phyloP scores from a whole-genome alignment of 2,329 filamentous ascomycete species.

The Acrocalymma vagum region DNA sequence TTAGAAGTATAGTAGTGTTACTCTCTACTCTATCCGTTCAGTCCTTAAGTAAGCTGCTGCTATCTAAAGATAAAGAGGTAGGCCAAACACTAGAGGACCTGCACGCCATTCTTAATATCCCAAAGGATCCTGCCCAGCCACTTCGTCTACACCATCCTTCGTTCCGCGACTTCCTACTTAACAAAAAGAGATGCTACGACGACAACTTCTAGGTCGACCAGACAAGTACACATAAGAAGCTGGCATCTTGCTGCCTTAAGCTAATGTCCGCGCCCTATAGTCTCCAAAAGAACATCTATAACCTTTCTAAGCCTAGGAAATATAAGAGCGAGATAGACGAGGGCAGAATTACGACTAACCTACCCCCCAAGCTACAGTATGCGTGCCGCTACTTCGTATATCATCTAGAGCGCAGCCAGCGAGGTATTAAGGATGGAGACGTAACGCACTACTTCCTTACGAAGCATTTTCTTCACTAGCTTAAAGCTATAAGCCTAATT shows the following conservation, averaged over 20 bases:
- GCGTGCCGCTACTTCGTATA: slow-evolving; percentile 21
- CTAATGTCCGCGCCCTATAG: no score
- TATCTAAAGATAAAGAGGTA: not conserved
- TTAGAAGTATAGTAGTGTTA: slow-evolving; percentile 12
- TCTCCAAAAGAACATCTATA: slow-evolving; percentile 50
- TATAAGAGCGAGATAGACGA: slow-evolving; percentile 32
- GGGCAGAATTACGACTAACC: not conserved
- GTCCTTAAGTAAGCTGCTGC: slow-evolving; percentile 4
- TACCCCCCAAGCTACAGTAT: slow-evolving; percentile 38
- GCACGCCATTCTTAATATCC: slow-evolving; percentile 25
- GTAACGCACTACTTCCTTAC: slow-evolving; percentile 43
- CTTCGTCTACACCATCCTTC: slow-evolving; percentile 36
- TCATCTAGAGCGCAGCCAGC: slow-evolving; percentile 35
- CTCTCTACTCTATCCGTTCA: slow-evolving; percentile 17
- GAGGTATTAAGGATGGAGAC: slow-evolving; percentile 21
- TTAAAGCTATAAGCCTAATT: slow-evolving; percentile 49
- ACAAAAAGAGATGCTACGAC: slow-evolving; percentile 28
- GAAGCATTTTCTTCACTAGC: slow-evolving; percentile 26
- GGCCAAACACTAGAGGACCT: slow-evolving; percentile 29
- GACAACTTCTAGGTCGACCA: no score
- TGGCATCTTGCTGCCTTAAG: no score
- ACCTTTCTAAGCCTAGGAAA: no score
- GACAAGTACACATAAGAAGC: no score
- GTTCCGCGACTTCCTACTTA: slow-evolving; percentile 28
- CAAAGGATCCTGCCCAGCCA: slow-evolving; percentile 35